phyloP scores from a whole-genome alignment of 23 red algal species.

The Agarophyton chilense region DNA sequence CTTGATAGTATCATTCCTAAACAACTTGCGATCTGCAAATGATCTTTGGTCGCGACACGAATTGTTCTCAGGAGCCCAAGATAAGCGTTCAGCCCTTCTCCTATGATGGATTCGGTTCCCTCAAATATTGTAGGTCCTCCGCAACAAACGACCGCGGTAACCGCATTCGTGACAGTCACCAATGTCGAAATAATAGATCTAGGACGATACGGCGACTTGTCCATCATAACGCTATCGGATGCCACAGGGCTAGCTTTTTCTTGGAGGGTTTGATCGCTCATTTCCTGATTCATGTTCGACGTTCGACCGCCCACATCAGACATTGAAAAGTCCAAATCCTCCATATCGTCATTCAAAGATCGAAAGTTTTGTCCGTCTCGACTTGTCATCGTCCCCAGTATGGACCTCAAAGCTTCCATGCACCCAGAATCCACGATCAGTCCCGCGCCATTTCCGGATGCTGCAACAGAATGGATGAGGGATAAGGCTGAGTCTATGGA shows the following conservation, averaged over 20 bases:
- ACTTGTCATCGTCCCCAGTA: conserved; percentile 15
- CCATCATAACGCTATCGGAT: neutral
- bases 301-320: neutral
- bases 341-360: neutral
- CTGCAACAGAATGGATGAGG: conserved; percentile 54
- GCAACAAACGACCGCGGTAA: conserved; percentile 38
- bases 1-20: conserved; percentile 57
- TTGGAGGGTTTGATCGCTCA: neutral
- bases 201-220: neutral
- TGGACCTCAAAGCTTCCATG: conserved; percentile 43
- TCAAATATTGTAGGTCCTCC: conserved; percentile 12
- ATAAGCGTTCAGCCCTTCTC: conserved; percentile 17
- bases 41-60: neutral
- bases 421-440: conserved; percentile 32
- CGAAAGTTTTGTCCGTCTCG: conserved; percentile 11
- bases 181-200: conserved; percentile 12
- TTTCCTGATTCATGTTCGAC: neutral
- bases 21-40: conserved; percentile 29
- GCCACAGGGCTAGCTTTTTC: neutral
- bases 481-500: conserved; percentile 20
- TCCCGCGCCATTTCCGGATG: conserved; percentile 41
- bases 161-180: neutral
- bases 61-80: conserved; percentile 8
- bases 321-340: neutral
- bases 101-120: neutral